Evolutionary conservation across 768 basidiomycete genomes (phyloP).

Genomic region (Phaeotremella skinneri): DNA sequence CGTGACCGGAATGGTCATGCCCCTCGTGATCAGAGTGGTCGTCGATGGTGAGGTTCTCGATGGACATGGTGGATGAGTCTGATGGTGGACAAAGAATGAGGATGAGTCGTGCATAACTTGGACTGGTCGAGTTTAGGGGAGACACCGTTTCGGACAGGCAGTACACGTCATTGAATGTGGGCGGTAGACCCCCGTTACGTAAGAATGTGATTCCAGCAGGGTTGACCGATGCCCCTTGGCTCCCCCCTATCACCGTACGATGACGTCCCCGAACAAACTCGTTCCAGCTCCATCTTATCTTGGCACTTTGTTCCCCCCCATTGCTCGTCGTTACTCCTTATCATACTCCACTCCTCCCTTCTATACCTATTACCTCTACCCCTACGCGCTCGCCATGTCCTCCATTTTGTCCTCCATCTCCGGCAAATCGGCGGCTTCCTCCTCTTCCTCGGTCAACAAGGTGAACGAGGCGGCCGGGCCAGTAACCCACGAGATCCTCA

Average conservation of each 20-base stretch:
- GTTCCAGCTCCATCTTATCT: conserved; percentile 2
- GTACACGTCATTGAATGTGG: too few species aligned
- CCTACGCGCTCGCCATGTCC: conserved; percentile 27
- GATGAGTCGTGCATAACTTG: too few species aligned
- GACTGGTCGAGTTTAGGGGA: too few species aligned
- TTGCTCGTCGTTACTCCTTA: too few species aligned
- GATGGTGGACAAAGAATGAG: too few species aligned
- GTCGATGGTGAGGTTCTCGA: conserved; percentile 56
- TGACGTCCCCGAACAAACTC: background rate
- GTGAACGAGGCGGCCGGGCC: conserved; percentile 19
- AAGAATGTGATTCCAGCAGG: too few species aligned
- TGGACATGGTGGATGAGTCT: conserved; percentile 62
- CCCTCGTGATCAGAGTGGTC: conserved; percentile 59
- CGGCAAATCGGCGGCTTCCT: conserved; percentile 35
- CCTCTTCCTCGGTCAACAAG: conserved; percentile 23
- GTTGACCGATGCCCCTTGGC: too few species aligned
- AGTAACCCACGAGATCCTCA: conserved; percentile 58
- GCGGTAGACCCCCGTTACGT: too few species aligned
- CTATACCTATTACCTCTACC: too few species aligned
- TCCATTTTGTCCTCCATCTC: conserved; percentile 34
- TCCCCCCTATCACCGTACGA: too few species aligned
- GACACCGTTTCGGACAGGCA: too few species aligned
- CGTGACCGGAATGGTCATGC: conserved; percentile 66
- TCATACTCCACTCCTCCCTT: background rate
- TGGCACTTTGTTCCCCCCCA: too few species aligned